Percentiles rank a stretch among this genome's conserved stretches.
Conservation (phyloP, 768 basidiomycete species). For the Phlegmacium glaucopus region DNA sequence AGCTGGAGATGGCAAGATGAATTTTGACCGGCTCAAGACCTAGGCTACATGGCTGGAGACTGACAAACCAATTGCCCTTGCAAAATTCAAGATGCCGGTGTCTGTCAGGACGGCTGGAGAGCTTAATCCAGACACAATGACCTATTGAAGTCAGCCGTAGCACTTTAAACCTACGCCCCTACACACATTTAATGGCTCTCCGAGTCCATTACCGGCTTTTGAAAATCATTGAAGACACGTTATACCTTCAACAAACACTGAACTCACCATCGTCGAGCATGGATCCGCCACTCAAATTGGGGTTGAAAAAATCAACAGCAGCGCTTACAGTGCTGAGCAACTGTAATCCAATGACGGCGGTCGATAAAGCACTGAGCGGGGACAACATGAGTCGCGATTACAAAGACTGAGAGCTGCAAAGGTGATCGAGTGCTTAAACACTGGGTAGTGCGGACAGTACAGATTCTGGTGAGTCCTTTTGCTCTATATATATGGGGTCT, state of each 20-base stretch:
- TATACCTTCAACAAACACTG: neutral
- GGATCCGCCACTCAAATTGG: conserved; percentile 49
- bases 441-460: too few relatives aligned
- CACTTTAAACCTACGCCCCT: conserved; percentile 40
- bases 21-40: neutral
- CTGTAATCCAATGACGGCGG: conserved; percentile 1
- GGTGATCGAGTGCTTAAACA: too few relatives aligned
- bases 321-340: conserved; percentile 3
- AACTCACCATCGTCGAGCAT: conserved; percentile 56
- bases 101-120: conserved; percentile 55
- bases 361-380: conserved; percentile 3
- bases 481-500: too few relatives aligned
- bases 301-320: conserved; percentile 38
- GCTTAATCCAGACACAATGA: conserved; percentile 66
- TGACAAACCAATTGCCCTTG: conserved; percentile 61
- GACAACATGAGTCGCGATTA: conserved; percentile 4
- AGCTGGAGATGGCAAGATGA: conserved; percentile 19
- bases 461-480: neutral
- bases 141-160: conserved; percentile 28
- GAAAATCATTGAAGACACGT: neutral
- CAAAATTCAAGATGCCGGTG: conserved; percentile 55
- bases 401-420: neutral
- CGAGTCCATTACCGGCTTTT: conserved; percentile 34
- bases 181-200: conserved; percentile 47
- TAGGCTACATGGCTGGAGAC: conserved; percentile 31